Percentiles rank a stretch among this genome's conserved stretches.
These are phyloP conservation scores for Pestalotiopsis sp. DNA, from an alignment of 2,329 filamentous ascomycete genomes.

Conservation along the genomic window DNA sequence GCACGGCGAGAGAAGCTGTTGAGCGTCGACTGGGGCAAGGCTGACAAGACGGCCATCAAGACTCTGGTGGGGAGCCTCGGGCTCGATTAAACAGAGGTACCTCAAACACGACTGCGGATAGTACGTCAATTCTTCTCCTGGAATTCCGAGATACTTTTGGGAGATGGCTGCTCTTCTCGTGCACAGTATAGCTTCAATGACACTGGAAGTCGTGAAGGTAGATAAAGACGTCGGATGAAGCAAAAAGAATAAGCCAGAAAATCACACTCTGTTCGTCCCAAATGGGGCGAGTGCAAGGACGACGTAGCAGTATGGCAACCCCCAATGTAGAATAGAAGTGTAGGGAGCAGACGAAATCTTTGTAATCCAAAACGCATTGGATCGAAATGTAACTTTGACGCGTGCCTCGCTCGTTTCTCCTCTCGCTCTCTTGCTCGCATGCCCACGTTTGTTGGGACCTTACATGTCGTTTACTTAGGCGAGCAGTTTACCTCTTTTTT, in stretches of 20 bases:
- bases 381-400: neutral
- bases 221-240: no score
- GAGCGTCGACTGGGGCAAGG: constrained; percentile 60
- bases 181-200: no score
- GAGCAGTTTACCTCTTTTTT: no score
- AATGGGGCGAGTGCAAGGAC: no score
- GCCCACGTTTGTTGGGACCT: no score
- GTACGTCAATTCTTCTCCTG: neutral
- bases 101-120: neutral
- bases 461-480: no score
- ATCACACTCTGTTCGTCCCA: no score
- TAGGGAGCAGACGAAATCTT: neutral
- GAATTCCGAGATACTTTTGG: no score
- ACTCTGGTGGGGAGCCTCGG: constrained; percentile 45
- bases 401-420: neutral
- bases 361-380: neutral
- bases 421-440: neutral
- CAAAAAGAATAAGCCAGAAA: no score
- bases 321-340: neutral
- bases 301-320: no score
- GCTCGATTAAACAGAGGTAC: constrained; percentile 30
- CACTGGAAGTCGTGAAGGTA: no score
- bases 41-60: constrained; percentile 49
- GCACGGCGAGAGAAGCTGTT: constrained; percentile 36
- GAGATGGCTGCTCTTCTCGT: no score